A percentile compares a stretch with the other conserved stretches of the same genome.
phyloP scores from a whole-genome alignment of 2,329 filamentous ascomycete genomes.

The Sarocladium brachiariae region DNA sequence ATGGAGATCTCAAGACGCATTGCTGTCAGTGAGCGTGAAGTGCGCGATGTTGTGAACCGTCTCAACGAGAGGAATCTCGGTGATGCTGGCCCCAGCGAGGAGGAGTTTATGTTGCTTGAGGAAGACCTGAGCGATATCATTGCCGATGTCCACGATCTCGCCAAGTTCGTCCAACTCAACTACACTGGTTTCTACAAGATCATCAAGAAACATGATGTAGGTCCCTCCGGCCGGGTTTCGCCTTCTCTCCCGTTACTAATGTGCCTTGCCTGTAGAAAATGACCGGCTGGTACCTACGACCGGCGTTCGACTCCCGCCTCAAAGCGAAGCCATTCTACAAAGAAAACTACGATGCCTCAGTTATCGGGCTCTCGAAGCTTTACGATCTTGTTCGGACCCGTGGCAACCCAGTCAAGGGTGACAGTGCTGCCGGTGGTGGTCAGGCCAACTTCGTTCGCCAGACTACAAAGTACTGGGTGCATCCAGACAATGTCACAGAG shows the following conservation, averaged over 20 bases:
- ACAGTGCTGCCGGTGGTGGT: constrained; percentile 80
- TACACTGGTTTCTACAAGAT: constrained; percentile 99
- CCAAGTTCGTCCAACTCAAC: constrained; percentile 97
- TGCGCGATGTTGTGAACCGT: constrained; percentile 75
- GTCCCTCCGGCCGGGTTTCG: constrained; percentile 24
- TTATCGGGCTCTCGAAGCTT: constrained; percentile 88
- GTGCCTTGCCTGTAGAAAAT: constrained; percentile 59
- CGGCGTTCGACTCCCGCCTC: constrained; percentile 89
- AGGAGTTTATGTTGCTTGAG: constrained; percentile 90
- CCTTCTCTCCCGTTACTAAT: too few relatives aligned
- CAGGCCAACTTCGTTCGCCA: constrained; percentile 96
- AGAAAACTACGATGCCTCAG: constrained; percentile 95
- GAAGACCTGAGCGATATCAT: constrained; percentile 96
- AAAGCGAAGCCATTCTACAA: constrained; percentile 98
- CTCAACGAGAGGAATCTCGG: constrained; percentile 56
- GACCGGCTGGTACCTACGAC: constrained; percentile 87
- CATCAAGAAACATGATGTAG: constrained; percentile 97
- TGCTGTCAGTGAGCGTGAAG: constrained; percentile 79
- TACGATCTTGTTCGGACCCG: constrained; percentile 93
- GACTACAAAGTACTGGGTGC: constrained; percentile 99
- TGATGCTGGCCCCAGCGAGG: constrained; percentile 64
- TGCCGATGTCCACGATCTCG: constrained; percentile 93
- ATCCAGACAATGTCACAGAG: constrained; percentile 96
- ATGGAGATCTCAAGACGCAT: constrained; percentile 93
- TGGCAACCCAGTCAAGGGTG: constrained; percentile 86